Base-by-base conservation (phyloP, 2,329 filamentous ascomycete species). In the Pseudocercospora eumusae region DNA sequence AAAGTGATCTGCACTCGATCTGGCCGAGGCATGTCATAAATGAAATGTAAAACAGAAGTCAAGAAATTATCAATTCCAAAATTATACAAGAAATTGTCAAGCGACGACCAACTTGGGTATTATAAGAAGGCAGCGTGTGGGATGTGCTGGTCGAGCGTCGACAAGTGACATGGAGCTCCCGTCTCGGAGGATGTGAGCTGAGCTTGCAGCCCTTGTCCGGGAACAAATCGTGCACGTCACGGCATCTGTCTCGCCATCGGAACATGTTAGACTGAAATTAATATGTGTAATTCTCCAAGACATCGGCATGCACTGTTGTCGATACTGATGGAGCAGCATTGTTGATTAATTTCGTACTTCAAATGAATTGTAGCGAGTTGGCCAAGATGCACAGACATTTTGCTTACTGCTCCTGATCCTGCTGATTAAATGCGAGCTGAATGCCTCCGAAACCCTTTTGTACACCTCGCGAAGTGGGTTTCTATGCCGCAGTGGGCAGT, bases 21-120 rank as follows among this genome's bases (percentile, higher is more conserved):
- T n/a, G 25, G 11, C 15, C 21, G 21, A n/a, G 21, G 18, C 23
- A 25, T 27, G 47, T 52, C 60, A 62, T 36, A n/a, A n/a, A 54
- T 20, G 18, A 23, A 18, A 33, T 20, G n/a, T 21, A 8, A 36
- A 40, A n/a, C n/a, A n/a, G 18, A 18, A 36, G 10, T 15, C 18
- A 33, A 33, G 28, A 25, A 40, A 21, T 20, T 2, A 40, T 20
- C 7, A 40, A 36, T 33, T 15, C n/a, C 18, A 36, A 54, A 33
- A 27, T 47, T 57, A 47, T 42, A 47, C 55, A 57, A 45, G 36
- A 28, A 57, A 36, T 21, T 36, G 8, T 40, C 27, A 31, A 33
- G 18, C 21, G 31, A 36, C 27, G 18, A 54, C 28, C 52, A 13
- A n/a, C n/a, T n/a, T n/a, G n/a, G 23, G 52, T 54, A 33, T 54